A percentile compares a stretch with the other conserved stretches of the same genome.
Evolutionary conservation across 108 stramenopile genomes (phyloP).

Genomic region (Epipyxis sp.): DNA sequence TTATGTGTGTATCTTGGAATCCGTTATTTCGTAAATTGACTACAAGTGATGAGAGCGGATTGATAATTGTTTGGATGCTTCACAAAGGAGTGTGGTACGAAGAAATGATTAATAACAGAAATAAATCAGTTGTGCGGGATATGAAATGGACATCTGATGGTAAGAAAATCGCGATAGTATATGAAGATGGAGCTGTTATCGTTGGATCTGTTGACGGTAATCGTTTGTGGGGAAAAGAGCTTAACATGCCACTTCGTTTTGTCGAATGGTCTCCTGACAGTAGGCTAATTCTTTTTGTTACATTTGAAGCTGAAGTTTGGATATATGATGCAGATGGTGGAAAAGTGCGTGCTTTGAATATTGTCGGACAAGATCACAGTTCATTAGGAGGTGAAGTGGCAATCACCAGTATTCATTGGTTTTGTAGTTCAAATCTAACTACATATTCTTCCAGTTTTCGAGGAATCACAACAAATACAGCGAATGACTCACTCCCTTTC

Average conservation of each 20-base stretch:
- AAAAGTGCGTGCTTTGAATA: slow-evolving; percentile 38
- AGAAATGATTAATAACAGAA: slow-evolving; percentile 68
- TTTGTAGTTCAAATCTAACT: background rate
- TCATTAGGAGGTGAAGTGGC: slow-evolving; percentile 21
- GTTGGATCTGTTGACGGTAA: slow-evolving; percentile 64
- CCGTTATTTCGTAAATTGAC: slow-evolving; percentile 62
- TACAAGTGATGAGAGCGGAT: slow-evolving; percentile 59
- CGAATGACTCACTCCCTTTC: slow-evolving; percentile 47
- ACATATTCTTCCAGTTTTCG: slow-evolving; percentile 1
- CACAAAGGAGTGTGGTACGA: slow-evolving; percentile 65
- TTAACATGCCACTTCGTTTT: slow-evolving; percentile 38
- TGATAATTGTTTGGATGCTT: slow-evolving; percentile 69
- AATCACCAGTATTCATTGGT: slow-evolving; percentile 35
- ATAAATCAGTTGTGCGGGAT: slow-evolving; percentile 56
- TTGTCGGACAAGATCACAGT: background rate
- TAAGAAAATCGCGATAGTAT: slow-evolving; percentile 63
- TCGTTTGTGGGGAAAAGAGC: slow-evolving; percentile 63
- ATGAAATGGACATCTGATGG: slow-evolving; percentile 67
- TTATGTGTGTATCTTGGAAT: slow-evolving; percentile 59
- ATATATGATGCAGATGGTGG: slow-evolving; percentile 57
- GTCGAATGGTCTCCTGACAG: slow-evolving; percentile 66
- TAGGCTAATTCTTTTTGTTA: slow-evolving; percentile 46
- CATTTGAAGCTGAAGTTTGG: slow-evolving; percentile 40
- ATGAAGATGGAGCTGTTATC: slow-evolving; percentile 63
- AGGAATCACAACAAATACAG: slow-evolving; percentile 54